Percentiles rank a stretch among this genome's conserved stretches.
Evolutionary conservation across 192 early-diverging fungal genomes (phyloP).

Genomic region (Coemansia erecta): DNA sequence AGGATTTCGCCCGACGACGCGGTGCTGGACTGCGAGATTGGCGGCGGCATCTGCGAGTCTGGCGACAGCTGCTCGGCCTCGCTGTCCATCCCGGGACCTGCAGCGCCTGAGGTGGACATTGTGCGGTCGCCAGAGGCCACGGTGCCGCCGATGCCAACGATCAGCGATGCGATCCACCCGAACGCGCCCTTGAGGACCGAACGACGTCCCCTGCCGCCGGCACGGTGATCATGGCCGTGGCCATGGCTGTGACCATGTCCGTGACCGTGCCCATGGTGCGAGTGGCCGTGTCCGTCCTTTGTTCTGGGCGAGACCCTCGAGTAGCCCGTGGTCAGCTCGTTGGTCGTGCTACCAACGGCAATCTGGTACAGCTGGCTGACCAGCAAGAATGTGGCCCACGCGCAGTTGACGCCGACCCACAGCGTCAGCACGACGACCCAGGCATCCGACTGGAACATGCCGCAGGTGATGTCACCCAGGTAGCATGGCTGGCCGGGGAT

Average conservation of each 20-base stretch:
- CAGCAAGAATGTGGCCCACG: conserved; percentile 82
- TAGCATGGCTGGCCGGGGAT: conserved; percentile 58
- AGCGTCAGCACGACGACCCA: conserved; percentile 66
- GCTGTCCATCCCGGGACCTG: conserved; percentile 11
- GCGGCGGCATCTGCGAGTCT: conserved; percentile 30
- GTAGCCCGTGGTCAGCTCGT: conserved; percentile 83
- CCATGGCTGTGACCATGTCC: conserved; percentile 24
- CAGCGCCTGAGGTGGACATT: conserved; percentile 11
- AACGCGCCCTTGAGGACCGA: conserved; percentile 18
- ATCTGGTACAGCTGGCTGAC: conserved; percentile 78
- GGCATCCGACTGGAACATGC: conserved; percentile 70
- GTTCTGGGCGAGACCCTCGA: conserved; percentile 29
- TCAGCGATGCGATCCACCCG: conserved; percentile 20
- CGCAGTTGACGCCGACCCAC: conserved; percentile 75
- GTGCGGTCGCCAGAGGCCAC: conserved; percentile 21
- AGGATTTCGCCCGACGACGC: conserved; percentile 27
- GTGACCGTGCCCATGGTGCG: conserved; percentile 9
- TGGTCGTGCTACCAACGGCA: conserved; percentile 77
- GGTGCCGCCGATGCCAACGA: conserved; percentile 33
- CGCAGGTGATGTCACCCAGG: conserved; percentile 62
- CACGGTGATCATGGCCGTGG: conserved; percentile 11
- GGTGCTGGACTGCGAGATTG: conserved; percentile 27
- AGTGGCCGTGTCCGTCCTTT: conserved; percentile 12
- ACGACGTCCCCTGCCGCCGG: background rate
- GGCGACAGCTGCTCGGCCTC: conserved; percentile 36